Evolutionary conservation across 805 yeast genomes (phyloP).

Genomic region (Ogataea degrootiae): DNA sequence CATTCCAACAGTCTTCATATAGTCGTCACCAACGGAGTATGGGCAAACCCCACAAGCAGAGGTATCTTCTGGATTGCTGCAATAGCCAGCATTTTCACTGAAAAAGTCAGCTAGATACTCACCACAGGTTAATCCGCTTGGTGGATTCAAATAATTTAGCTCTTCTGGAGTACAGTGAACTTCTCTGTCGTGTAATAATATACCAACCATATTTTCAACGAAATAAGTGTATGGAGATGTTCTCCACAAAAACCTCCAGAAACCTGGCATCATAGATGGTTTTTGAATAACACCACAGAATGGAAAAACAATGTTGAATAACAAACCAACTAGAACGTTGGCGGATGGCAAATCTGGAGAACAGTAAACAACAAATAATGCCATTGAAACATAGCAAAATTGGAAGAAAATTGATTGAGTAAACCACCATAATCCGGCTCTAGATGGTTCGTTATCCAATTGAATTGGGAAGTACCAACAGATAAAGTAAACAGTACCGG

Average conservation of each 20-base stretch:
- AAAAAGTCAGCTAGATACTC: constrained; percentile 40
- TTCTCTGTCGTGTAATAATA: constrained; percentile 40
- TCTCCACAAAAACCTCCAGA: constrained; percentile 81
- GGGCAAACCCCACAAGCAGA: constrained; percentile 44
- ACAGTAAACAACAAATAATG: constrained; percentile 48
- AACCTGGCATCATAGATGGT: constrained; percentile 57
- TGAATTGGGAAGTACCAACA: constrained; percentile 32
- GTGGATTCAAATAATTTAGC: constrained; percentile 44
- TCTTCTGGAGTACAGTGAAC: constrained; percentile 48
- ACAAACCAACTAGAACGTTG: constrained; percentile 48
- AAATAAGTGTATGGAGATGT: constrained; percentile 68
- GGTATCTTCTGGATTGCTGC: constrained; percentile 46
- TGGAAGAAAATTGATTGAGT: constrained; percentile 33
- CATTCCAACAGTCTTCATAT: constrained; percentile 37
- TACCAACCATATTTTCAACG: constrained; percentile 46
- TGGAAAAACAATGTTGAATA: constrained; percentile 50
- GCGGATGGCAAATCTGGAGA: constrained; percentile 65
- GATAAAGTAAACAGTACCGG: constrained; percentile 42
- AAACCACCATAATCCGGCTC: constrained; percentile 44
- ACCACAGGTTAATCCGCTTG: constrained; percentile 58
- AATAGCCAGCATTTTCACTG: constrained; percentile 45
- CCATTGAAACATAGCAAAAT: constrained; percentile 43
- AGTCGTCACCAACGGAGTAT: constrained; percentile 40
- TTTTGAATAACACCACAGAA: constrained; percentile 70
- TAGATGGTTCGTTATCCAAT: constrained; percentile 28